Base-by-base conservation (phyloP, 148 eudicot species). In the Talinum fruticosum region DNA sequence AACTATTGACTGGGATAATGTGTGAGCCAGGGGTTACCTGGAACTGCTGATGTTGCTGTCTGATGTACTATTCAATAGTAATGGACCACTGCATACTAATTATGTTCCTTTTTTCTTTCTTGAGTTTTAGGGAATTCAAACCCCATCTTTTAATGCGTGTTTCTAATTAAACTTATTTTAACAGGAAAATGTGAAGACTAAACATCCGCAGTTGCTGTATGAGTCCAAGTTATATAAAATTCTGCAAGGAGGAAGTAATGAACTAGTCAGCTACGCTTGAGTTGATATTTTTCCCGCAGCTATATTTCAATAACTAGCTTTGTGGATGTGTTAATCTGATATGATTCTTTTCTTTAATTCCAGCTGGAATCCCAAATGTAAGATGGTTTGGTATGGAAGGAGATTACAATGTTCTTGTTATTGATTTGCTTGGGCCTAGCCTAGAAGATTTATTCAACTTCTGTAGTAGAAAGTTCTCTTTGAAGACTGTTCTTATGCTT, bases 361-460 rank as follows among this genome's bases (percentile, higher is more conserved):
- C 88, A 95, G 99, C 94, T 84, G 99, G 98, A 62, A 88, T 95
- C 80, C 97, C 98, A 51, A 88, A 85, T 84, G 87, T 95, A 66
- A 89, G 81, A 84, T 95, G 96, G 96, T 92, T 86, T 84, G 99
- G 99, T 69, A 96, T 95, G 85, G 99, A 95, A 88, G 96, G 96
- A 76, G 99, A 95, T 83, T 95, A 91, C 79, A 95, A 95, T 85
- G 96, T 95, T 59, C 93, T 95, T 73, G 97, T 95, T 72, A 89
- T 95, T 86, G 99, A 95, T 89, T 87, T 95, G 74, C 87, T 95
- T 78, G 99, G 99, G 44, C 97, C 97, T 68, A 95, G 99, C 88
- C 86, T 95, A 66, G 99, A 95, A 86, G 99, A 95, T 84, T 83
- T 95, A 74, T 95, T 95, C 84, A 95, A 88, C 80, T 93, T 92